phyloP scores from a whole-genome alignment of 805 yeast species.

The Wickerhamomyces bovis region DNA sequence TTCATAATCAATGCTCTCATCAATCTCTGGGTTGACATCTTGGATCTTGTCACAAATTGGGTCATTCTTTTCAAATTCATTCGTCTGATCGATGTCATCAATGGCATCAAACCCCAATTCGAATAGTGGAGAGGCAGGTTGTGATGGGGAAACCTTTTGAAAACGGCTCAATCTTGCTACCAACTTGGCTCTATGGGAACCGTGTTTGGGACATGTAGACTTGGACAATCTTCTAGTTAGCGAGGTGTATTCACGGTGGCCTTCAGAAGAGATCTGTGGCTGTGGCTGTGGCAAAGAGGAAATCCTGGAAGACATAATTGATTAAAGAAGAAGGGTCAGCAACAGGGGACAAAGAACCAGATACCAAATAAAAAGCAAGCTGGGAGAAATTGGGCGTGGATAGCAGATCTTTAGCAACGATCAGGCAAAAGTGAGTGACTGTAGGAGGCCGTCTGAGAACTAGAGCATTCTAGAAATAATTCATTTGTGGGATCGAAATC shows the following conservation, averaged over 20 bases:
- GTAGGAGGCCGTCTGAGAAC: background rate
- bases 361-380: background rate
- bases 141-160: background rate
- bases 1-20: background rate
- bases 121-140: background rate
- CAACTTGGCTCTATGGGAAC: background rate
- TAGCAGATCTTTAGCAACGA: background rate
- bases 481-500: background rate
- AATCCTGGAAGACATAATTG: background rate
- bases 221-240: background rate
- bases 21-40: background rate
- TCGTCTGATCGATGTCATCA: background rate
- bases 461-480: background rate
- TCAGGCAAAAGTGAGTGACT: background rate
- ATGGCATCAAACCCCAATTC: background rate
- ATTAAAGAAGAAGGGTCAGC: background rate
- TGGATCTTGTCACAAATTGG: conserved; percentile 2
- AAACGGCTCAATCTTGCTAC: background rate
- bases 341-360: background rate
- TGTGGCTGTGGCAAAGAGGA: background rate
- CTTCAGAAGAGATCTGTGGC: background rate
- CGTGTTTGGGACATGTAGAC: background rate
- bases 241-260: background rate
- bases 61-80: background rate
- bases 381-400: background rate